phyloP scores from a whole-genome alignment of 371 early-diverging fungal species.

The Capniomyces stellatus region DNA sequence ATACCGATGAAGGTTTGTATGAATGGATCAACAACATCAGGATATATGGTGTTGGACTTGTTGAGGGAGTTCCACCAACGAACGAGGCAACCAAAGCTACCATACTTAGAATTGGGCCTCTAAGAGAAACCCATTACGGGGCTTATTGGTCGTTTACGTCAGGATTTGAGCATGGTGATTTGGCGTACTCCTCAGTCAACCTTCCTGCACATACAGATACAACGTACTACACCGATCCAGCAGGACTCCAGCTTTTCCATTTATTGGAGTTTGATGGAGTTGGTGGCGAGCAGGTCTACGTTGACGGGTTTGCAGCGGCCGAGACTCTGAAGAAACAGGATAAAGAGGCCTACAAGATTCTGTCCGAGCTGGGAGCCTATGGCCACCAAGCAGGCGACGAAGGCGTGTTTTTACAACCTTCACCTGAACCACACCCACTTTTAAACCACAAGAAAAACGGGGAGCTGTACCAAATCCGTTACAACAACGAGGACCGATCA shows the following conservation, averaged over 20 bases:
- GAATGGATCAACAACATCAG: slow-evolving; percentile 47
- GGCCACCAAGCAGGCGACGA: slow-evolving; percentile 76
- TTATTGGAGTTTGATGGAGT: slow-evolving; percentile 46
- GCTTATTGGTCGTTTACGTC: slow-evolving; percentile 72
- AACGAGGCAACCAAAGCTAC: slow-evolving; percentile 33
- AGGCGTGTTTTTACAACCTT: slow-evolving; percentile 41
- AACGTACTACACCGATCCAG: slow-evolving; percentile 83
- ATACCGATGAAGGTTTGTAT: slow-evolving; percentile 42
- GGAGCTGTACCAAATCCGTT: slow-evolving; percentile 52
- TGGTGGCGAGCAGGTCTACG: slow-evolving; percentile 67
- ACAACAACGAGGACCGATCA: slow-evolving; percentile 75
- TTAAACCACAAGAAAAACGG: slow-evolving; percentile 28
- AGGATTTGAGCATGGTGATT: slow-evolving; percentile 66
- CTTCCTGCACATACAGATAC: slow-evolving; percentile 76
- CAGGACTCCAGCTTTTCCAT: slow-evolving; percentile 75
- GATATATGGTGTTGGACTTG: neutral
- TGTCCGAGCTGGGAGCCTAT: slow-evolving; percentile 38
- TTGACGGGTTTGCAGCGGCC: slow-evolving; percentile 69
- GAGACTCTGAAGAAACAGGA: slow-evolving; percentile 32
- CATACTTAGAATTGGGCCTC: slow-evolving; percentile 46
- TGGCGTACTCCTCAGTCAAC: slow-evolving; percentile 64
- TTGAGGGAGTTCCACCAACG: neutral
- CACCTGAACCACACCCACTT: slow-evolving; percentile 42
- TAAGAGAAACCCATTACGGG: slow-evolving; percentile 72
- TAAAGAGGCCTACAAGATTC: slow-evolving; percentile 42